Conservation (phyloP, 768 basidiomycete species). For the Calocybe cyanea region DNA sequence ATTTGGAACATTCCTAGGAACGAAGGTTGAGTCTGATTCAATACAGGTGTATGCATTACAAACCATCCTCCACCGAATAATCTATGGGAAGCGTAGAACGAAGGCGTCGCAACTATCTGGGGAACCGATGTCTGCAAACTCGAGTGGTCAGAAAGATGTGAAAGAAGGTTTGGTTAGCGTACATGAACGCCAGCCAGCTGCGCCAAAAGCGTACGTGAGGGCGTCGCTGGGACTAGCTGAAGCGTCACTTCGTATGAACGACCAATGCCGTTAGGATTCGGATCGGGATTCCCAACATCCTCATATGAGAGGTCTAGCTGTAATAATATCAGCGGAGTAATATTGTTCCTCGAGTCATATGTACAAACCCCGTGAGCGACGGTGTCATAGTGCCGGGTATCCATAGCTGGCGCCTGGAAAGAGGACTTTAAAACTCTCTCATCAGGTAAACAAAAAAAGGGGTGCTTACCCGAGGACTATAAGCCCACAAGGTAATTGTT, state of each 20-base stretch:
- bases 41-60: neutral
- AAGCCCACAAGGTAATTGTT: slow-evolving; percentile 34
- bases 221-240: slow-evolving; percentile 31
- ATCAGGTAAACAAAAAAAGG: neutral
- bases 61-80: slow-evolving; percentile 35
- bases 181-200: slow-evolving; percentile 28
- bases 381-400: slow-evolving; percentile 36
- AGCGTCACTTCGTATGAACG: slow-evolving; percentile 31
- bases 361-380: slow-evolving; percentile 31
- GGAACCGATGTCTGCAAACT: slow-evolving; percentile 25
- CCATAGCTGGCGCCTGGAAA: slow-evolving; percentile 27
- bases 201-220: slow-evolving; percentile 24
- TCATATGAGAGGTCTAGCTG: slow-evolving; percentile 36
- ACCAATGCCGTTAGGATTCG: slow-evolving; percentile 32
- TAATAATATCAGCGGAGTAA: neutral
- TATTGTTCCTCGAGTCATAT: neutral
- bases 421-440: neutral
- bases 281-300: slow-evolving; percentile 35
- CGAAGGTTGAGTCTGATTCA: neutral
- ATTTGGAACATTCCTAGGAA: slow-evolving; percentile 28
- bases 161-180: slow-evolving; percentile 1
- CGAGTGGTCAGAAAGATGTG: neutral
- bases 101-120: slow-evolving; percentile 30
- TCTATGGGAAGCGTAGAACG: slow-evolving; percentile 31
- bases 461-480: slow-evolving; percentile 27